phyloP scores from a whole-genome alignment of 768 basidiomycete species.

The Phlegmacium glaucopus region DNA sequence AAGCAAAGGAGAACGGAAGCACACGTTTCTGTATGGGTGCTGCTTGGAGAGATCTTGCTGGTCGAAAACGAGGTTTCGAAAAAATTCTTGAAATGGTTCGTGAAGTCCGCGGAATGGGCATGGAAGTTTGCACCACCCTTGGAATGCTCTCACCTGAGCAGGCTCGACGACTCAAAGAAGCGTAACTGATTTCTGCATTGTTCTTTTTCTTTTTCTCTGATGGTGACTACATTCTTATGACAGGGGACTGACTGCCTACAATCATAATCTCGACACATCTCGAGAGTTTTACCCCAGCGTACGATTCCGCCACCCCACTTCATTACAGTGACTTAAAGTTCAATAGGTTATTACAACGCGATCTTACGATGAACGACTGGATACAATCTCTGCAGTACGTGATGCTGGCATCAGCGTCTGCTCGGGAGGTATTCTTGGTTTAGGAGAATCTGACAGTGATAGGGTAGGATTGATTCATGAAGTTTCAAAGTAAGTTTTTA shows the following conservation, averaged over 20 bases:
- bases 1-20: conserved; percentile 94
- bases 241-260: conserved; percentile 94
- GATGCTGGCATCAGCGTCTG: conserved; percentile 97
- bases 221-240: conserved; percentile 1
- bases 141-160: conserved; percentile 97
- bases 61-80: conserved; percentile 91
- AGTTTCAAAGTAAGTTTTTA: conserved; percentile 69
- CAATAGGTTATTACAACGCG: conserved; percentile 90
- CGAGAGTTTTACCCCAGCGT: conserved; percentile 95
- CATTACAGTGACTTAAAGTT: neutral
- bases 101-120: conserved; percentile 89
- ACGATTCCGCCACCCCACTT: conserved; percentile 8
- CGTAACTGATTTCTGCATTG: conserved; percentile 47
- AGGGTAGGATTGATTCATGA: conserved; percentile 93
- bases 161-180: conserved; percentile 87
- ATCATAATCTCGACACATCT: conserved; percentile 98
- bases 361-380: conserved; percentile 89
- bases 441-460: conserved; percentile 89
- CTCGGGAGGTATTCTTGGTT: conserved; percentile 92
- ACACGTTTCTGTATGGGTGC: conserved; percentile 99
- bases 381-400: conserved; percentile 86
- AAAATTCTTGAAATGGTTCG: conserved; percentile 90
- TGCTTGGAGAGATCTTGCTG: conserved; percentile 93
- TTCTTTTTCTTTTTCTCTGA: conserved; percentile 2
- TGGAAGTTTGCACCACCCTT: conserved; percentile 99